Percentiles rank a stretch among this genome's conserved stretches.
Evolutionary conservation across 768 basidiomycete genomes (phyloP).

Genomic region (Auricularia sp.): DNA sequence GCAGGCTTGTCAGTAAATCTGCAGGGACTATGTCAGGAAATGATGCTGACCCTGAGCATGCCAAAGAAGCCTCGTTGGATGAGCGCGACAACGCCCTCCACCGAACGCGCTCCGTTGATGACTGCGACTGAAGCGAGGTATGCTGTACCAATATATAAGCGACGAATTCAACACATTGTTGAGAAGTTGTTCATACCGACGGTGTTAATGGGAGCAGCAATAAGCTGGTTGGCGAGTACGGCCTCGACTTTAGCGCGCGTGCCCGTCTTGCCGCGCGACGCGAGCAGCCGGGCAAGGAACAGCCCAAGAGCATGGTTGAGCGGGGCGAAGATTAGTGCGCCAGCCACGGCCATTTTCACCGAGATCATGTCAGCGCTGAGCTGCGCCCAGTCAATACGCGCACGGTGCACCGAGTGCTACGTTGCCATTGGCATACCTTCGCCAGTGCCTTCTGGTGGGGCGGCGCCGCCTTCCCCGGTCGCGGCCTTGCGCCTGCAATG

Average conservation of each 20-base stretch:
- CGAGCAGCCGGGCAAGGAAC: conserved; percentile 62
- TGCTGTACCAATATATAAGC: conserved; percentile 26
- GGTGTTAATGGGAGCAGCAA: conserved; percentile 68
- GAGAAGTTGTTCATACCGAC: conserved; percentile 34
- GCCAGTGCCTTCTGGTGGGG: conserved; percentile 12
- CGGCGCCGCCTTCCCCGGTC: conserved; percentile 29
- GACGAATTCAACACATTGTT: not conserved
- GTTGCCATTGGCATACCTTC: not conserved
- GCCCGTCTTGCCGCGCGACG: conserved; percentile 47
- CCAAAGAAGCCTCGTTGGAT: conserved; percentile 64
- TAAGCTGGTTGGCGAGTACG: conserved; percentile 64
- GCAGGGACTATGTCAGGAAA: not conserved
- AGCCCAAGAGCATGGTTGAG: conserved; percentile 67
- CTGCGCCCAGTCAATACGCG: not conserved
- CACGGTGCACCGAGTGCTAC: not conserved
- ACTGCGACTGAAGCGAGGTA: conserved; percentile 74
- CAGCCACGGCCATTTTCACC: conserved; percentile 75
- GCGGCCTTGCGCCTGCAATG: conserved; percentile 47
- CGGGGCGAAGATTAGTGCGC: conserved; percentile 76
- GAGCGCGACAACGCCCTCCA: conserved; percentile 52
- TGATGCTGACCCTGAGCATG: conserved; percentile 51
- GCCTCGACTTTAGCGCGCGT: conserved; percentile 55
- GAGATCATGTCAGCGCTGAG: conserved; percentile 24
- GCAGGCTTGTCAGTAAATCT: conserved; percentile 2
- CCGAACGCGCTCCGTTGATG: conserved; percentile 67